Base-by-base conservation (phyloP, 2,329 filamentous ascomycete genomes). In the Clonostachys solani region DNA sequence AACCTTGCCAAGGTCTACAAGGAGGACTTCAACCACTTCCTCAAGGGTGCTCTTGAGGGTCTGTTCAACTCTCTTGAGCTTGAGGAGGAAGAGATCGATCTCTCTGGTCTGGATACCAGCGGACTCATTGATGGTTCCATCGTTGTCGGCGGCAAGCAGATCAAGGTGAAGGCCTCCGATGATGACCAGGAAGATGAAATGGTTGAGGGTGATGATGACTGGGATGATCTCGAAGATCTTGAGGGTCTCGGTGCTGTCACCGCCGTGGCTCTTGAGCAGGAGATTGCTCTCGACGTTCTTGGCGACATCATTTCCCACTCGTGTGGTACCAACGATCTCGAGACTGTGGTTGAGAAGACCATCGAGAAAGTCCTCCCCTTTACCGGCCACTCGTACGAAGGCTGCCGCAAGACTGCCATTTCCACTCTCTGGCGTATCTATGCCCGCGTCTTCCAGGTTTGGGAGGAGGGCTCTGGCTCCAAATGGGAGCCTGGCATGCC, bases 381-480 rank as follows among this genome's bases (percentile, higher is more conserved):
- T 45, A 83, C 87, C 41, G 89, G 96, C 61, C 92, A 97, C 73
- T 80, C 80, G 15, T 97, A 96, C 59, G 92, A 97, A 65, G 92
- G 92, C 53, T 90, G 95, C 59, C 87, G 94, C 58, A 96, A 95
- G 78, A 89, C 89, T 50, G 88, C 92, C 49, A 83, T 97, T 59
- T 86, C 89, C 56, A 96, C 92, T 10, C 77, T 97, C 19, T 96
- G 94, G 87, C 86, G 94, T 58, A 87, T 90, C 3, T 97, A 96
- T 62, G 89, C 91, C 51, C 91, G 90, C 63, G 83, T 97, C 40
- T 97, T 89, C 78, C 83, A 88, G 58, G 80, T 95, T 54, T 89
- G 89, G 61, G 90, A 96, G 71, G 86, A 91, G 60, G 50, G 54
- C 45, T 74, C 78, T 34, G 86, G 85, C 55, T 77, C 83, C 61